Conservation (phyloP, 2,329 filamentous ascomycete genomes). For the Trichophyton schoenleinii region DNA sequence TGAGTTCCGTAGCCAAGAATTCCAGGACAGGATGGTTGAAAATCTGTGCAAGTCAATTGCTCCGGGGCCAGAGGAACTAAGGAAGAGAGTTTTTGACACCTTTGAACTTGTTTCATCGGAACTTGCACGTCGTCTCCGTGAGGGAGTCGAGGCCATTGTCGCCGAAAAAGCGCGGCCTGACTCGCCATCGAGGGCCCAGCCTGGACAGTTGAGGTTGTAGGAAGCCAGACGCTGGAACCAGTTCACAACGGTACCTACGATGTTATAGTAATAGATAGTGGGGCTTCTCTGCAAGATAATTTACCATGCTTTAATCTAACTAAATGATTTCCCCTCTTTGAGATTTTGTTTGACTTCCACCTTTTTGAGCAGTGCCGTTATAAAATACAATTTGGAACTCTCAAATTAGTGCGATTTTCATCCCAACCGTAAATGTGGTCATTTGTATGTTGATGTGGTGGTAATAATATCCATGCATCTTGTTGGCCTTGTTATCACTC, state of each 20-base stretch:
- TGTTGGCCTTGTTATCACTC: too few species aligned
- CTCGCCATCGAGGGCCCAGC: background rate
- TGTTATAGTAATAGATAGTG: background rate
- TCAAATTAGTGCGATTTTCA: too few species aligned
- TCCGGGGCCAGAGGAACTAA: background rate
- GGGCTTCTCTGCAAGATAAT: too few species aligned
- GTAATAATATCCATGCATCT: too few species aligned
- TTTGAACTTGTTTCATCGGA: background rate
- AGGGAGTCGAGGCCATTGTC: background rate
- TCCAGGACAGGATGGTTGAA: background rate
- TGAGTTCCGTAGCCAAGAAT: slow-evolving; percentile 6
- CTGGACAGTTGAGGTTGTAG: background rate
- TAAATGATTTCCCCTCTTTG: too few species aligned
- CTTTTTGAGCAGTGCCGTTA: too few species aligned
- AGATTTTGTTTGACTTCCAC: too few species aligned
- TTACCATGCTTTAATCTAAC: too few species aligned
- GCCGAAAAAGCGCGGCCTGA: background rate
- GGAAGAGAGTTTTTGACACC: background rate
- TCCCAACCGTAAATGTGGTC: too few species aligned
- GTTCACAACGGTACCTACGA: background rate
- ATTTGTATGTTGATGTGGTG: too few species aligned
- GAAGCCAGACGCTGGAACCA: background rate
- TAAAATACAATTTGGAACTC: too few species aligned
- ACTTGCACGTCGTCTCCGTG: background rate
- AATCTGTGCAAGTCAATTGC: background rate